Percentiles rank a stretch among this genome's conserved stretches.
phyloP scores from a whole-genome alignment of 2,329 filamentous ascomycete genomes.

The Colletotrichum acutatum region DNA sequence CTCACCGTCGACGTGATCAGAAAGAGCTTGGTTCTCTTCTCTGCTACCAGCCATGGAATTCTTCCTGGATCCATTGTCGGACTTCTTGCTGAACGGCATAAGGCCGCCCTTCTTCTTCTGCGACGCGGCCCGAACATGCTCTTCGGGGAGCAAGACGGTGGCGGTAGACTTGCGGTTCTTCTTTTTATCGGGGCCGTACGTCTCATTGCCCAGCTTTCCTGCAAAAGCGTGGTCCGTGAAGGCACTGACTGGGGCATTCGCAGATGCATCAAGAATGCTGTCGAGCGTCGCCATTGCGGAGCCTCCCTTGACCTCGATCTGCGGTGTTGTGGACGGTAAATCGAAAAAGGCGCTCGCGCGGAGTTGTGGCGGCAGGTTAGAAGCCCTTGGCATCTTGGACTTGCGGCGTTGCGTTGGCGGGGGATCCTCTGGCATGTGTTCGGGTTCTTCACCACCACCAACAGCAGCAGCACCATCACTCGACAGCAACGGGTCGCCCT shows the following conservation, averaged over 20 bases:
- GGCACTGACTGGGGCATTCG: slow-evolving; percentile 85
- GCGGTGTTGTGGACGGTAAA: slow-evolving; percentile 63
- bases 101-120: slow-evolving; percentile 62
- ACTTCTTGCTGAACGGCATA: slow-evolving; percentile 58
- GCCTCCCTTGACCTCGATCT: slow-evolving; percentile 73
- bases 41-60: slow-evolving; percentile 35
- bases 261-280: slow-evolving; percentile 90
- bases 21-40: slow-evolving; percentile 39
- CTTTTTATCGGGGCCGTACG: slow-evolving; percentile 74
- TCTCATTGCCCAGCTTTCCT: slow-evolving; percentile 78
- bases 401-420: slow-evolving; percentile 43
- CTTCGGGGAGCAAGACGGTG: slow-evolving; percentile 39
- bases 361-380: slow-evolving; percentile 79
- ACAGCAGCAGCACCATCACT: not conserved
- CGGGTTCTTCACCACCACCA: not conserved
- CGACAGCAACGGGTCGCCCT: not conserved
- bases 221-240: slow-evolving; percentile 91
- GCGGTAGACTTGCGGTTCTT: slow-evolving; percentile 49
- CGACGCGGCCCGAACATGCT: slow-evolving; percentile 37
- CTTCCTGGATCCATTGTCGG: slow-evolving; percentile 34
- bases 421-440: slow-evolving; percentile 25
- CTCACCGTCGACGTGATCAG: slow-evolving; percentile 40
- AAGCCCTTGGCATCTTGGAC: slow-evolving; percentile 42
- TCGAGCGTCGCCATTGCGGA: slow-evolving; percentile 92
- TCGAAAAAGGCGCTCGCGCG: slow-evolving; percentile 95